Evolutionary conservation across 2,329 filamentous ascomycete species (phyloP).

Genomic region (Beauveria australis): DNA sequence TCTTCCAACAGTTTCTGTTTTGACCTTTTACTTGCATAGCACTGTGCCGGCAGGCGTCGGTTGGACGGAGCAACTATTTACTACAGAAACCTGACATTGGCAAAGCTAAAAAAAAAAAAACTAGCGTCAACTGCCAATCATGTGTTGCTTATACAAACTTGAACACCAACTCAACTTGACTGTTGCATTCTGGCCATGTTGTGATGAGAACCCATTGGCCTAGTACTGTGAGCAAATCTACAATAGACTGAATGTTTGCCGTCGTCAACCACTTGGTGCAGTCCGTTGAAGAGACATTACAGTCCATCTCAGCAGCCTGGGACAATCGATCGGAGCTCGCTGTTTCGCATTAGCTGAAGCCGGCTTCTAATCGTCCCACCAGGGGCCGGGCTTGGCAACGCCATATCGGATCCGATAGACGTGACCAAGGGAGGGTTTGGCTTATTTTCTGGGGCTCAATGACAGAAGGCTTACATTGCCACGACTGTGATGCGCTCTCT

Average conservation of each 20-base stretch:
- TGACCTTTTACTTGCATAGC: not conserved
- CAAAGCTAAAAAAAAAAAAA: not conserved
- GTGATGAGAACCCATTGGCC: too few relatives aligned
- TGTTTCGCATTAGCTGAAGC: not conserved
- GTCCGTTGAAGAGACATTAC: too few relatives aligned
- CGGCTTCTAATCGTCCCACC: not conserved
- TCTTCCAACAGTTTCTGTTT: too few relatives aligned
- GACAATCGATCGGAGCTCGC: not conserved
- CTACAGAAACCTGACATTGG: not conserved
- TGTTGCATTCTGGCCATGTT: too few relatives aligned
- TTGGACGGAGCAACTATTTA: not conserved
- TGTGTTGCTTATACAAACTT: not conserved
- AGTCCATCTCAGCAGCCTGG: not conserved
- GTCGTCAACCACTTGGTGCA: too few relatives aligned
- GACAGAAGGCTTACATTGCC: not conserved
- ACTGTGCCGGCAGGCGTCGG: not conserved
- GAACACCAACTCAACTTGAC: too few relatives aligned
- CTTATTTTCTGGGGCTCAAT: not conserved
- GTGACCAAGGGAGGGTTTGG: not conserved
- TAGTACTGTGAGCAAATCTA: too few relatives aligned
- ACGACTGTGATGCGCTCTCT: not conserved
- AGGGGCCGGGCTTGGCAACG: not conserved
- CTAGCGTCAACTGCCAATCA: not conserved
- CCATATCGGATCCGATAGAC: not conserved
- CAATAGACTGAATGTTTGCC: too few relatives aligned